Evolutionary conservation across 106 monocot species (phyloP), one percentile per base, ranked within the genome.

Genomic region (Allium fistulosum): DNA sequence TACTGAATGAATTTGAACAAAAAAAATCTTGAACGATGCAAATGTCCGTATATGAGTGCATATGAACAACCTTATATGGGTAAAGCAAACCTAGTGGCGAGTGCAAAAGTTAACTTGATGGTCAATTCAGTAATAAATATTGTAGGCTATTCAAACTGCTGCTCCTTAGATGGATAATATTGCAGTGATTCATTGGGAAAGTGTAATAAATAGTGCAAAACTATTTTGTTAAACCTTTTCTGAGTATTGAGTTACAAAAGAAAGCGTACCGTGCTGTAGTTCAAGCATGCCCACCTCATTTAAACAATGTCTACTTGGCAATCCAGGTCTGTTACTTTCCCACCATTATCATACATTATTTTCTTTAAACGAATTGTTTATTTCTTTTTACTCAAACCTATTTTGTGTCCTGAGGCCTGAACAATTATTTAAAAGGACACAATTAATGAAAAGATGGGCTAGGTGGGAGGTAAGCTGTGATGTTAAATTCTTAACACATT

Each of bases 381-480:
- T 13, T 53, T 53, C 13, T 13, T 53, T 53, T 53, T 53, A 53
- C 52, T 53, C 48, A 28, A 26, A 22, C 48, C 48, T 58, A 67
- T 59, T 13, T 28, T 79, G 62, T 28, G 60, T 76, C 49, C 60
- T 92, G 96, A 83, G 92, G 72, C 92, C 91, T 57, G 92, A 97
- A 47, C 96, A 92, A 80, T 86, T 97, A 82, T 72, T 97, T 62
- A 92, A 80, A 76, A 84, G 79, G 79, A 83, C 91, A 66, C 88
- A 97, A 58, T 84, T 97, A 50, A 97, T 84, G 92, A 92, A 97
- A 66, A 83, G 91, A 13, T 97, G 96, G 96, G 85, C 92, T 55
- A 79, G 92, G 66, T 97, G 96, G 96, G 96, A 97, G 96, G 91
- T 88, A 88, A 76, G 60, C 53, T 22, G 10, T 10, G 3, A 10